A percentile compares a stretch with the other conserved stretches of the same genome.
Conservation (phyloP, 768 basidiomycete species). For the Lactifluus echinatus region DNA sequence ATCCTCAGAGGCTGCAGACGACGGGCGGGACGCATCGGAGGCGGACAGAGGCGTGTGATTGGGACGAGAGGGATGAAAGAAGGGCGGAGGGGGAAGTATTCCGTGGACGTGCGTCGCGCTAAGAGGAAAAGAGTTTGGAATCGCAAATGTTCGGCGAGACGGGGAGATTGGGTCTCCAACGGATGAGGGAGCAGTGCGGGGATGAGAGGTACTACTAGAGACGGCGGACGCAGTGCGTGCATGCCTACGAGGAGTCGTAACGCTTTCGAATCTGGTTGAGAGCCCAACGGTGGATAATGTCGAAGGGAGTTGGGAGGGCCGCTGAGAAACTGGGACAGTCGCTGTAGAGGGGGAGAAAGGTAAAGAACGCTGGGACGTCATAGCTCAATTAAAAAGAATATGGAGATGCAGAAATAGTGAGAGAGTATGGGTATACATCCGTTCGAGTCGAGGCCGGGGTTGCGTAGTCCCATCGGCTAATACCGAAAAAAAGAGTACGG, state of each 20-base stretch:
- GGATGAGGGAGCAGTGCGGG: constrained; percentile 1
- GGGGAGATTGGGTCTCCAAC: constrained; percentile 16
- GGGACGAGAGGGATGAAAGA: constrained; percentile 66
- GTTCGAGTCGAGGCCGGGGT: not conserved
- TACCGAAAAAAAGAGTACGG: not conserved
- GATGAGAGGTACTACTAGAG: constrained; percentile 13
- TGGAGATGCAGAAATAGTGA: not conserved
- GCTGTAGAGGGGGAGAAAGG: constrained; percentile 20
- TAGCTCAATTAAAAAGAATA: not conserved
- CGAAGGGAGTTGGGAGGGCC: constrained; percentile 20
- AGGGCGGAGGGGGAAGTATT: constrained; percentile 69
- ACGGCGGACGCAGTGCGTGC: constrained; percentile 14
- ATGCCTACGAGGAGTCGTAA: constrained; percentile 8
- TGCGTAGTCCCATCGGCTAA: not conserved
- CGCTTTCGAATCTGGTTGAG: constrained; percentile 17
- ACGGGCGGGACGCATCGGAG: constrained; percentile 27
- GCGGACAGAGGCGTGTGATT: constrained; percentile 36
- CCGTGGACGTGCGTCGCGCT: constrained; percentile 55
- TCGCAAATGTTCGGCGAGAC: constrained; percentile 2
- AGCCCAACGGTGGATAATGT: constrained; percentile 18
- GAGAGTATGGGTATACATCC: not conserved
- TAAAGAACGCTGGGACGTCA: constrained; percentile 22
- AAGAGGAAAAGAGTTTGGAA: constrained; percentile 8
- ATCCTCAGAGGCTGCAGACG: constrained; percentile 26
- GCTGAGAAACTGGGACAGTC: constrained; percentile 12